Base-by-base conservation (phyloP, 257 asterid species). In the Cinchona pubescens region DNA sequence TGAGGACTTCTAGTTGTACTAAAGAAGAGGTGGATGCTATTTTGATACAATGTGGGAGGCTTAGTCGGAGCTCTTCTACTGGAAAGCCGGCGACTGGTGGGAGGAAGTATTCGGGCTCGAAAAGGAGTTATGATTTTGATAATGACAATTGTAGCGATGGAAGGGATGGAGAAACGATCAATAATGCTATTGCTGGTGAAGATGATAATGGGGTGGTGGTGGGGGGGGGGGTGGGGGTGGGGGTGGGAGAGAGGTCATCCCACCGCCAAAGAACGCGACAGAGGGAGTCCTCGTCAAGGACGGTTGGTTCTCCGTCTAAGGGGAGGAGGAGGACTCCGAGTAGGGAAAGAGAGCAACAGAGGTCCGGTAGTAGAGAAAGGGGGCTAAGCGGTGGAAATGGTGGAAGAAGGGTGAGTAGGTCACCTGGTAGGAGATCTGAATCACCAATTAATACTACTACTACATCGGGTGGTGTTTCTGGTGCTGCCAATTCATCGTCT, bases 11-110 rank as follows among this genome's bases (percentile, higher is more conserved):
- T 10, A 92, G 94, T 82, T 95, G 99, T 75, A 92, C 98, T 19
- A 95, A 92, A 46, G 99, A 95, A 46, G 99, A 95, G 67, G 85
- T 95, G 66, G 99, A 95, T 80, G 96, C 99, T 12, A 95, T 95
- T 79, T 48, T 95, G 84, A 92, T 95, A 61, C 99, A 95, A 79
- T 95, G 99, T 71, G 99, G 99, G 11, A 80, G 98, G 82, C 93
- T 95, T 42, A 95, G 99, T 80, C 87, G 99, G 72, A 95, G 98
- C 76, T 92, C 96, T 3, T 92, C 99, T 61, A 76, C 91, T 21
- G 94, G 89, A 48, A 91, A 91, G 80, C 83, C 87, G 4, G 88
- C 62, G 1, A 64, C 34, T 48, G 78, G 67, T 73, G 88, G 88
- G 3, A 85, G 87, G 78, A 95, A 87, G 86, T 92, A 90, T 81